Base-by-base conservation (phyloP, 768 basidiomycete genomes). In the Suillus subaureus region DNA sequence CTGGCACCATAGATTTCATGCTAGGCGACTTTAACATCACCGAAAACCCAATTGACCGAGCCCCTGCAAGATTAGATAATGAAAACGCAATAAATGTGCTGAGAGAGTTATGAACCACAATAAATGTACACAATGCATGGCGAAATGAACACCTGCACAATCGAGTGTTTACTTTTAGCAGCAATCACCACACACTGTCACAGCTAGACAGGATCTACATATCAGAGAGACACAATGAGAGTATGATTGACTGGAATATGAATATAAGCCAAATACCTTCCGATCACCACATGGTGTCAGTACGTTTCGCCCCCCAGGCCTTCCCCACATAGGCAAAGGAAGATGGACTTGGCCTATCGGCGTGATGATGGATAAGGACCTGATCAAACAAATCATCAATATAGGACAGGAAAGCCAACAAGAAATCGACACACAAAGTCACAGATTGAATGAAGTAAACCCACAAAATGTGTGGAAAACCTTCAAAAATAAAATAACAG, bases 61-160 rank as follows among this genome's bases (percentile, higher is more conserved):
- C 43, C 0, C 61, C 61, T 1, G 28, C 61, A 8, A 0, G 12
- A 6, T 6, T 33, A 5, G 1, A 33, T 6, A 33, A 33, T 33
- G 33, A 33, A 33, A 33, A 33, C 6, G 6, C 33, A 6, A 33
- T 33, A 5, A 33, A 6, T 0, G 69, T 69, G 1, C 67, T 81
- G 0, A 68, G 68, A 2, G 57, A 68, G 7, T n/a, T 61, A 6
- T 21, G 21, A 18, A 4, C 28, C 18, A 5, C 18, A 2, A 18
- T 62, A 0, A 15, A 12, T 0, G 2, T 49, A 2, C 23, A 49
- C 1, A 45, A 62, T 6, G 13, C 16, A 0, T 62, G 61, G 45
- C 2, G 42, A 21, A 6, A 9, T 2, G 7, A 23, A 4, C 0
- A 62, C 45, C 61, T 31, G 0, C 18, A 28, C 23, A 6, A 62